Conservation (phyloP, 345 rosid species). For the Punica granatum region DNA sequence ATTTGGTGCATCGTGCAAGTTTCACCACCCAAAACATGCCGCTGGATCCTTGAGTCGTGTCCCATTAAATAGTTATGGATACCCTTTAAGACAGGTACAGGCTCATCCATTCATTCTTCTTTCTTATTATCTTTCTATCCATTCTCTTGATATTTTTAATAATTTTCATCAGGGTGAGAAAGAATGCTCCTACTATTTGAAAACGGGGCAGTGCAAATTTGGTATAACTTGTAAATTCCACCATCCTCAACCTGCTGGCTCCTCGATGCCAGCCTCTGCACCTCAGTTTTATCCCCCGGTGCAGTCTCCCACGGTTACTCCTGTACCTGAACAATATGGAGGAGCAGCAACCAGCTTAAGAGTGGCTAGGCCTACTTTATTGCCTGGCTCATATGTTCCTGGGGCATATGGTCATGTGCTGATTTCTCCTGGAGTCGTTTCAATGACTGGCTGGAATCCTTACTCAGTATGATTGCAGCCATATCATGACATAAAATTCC, state of each 20-base stretch:
- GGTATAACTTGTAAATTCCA: constrained; percentile 87
- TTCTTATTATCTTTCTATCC: constrained; percentile 7
- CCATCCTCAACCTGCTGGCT: constrained; percentile 77
- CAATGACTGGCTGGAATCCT: constrained; percentile 74
- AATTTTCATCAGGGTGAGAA: constrained; percentile 62
- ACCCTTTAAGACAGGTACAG: constrained; percentile 67
- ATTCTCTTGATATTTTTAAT: constrained; percentile 16
- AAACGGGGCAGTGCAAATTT: constrained; percentile 95
- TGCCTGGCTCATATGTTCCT: constrained; percentile 70
- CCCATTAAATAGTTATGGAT: constrained; percentile 61
- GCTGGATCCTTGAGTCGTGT: constrained; percentile 56
- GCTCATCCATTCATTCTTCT: constrained; percentile 1
- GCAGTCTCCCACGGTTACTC: constrained; percentile 56
- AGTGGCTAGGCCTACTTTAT: constrained; percentile 61
- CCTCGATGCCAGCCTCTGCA: constrained; percentile 51
- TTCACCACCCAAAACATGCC: constrained; percentile 85
- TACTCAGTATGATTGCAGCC: constrained; percentile 51
- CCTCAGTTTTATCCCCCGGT: constrained; percentile 67
- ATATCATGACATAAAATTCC: background rate
- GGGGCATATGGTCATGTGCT: constrained; percentile 75
- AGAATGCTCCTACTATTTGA: constrained; percentile 88
- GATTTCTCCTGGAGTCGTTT: constrained; percentile 63
- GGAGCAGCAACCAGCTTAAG: constrained; percentile 46
- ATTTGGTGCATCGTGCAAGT: constrained; percentile 97
- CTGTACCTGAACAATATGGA: constrained; percentile 64